Evolutionary conservation across 352 stramenopile species (phyloP), one percentile per base, ranked within the genome.

Genomic region (Globisporangium cylindrosporum): DNA sequence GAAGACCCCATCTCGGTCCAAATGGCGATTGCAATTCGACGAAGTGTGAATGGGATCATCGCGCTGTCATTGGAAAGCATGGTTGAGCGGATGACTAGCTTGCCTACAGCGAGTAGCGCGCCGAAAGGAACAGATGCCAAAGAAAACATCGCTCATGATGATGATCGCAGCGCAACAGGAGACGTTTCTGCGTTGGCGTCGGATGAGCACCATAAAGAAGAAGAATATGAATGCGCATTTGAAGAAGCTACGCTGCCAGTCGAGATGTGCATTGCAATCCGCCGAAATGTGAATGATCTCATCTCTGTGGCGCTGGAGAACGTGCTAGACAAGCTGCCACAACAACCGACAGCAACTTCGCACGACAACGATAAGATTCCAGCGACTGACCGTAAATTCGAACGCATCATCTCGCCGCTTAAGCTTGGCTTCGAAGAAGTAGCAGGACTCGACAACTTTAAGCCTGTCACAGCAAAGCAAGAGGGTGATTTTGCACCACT

Each of bases 21-120:
- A 66, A 78, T 83, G 73, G 72, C 75, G 36, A 74, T 76, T 48
- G 72, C 78, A 7, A 78, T 83, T 65, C 71, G 68, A 51, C 68
- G 77, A 43, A 79, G 66, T 24, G 69, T 82, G 27, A 75, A 70
- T 3, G 73, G 67, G 4, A 77, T 82, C 59, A 70, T 82, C 27
- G 67, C 76, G 7, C 67, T 72, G 57, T 80, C 76, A 9, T 48
- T 82, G 15, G 73, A 79, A n/a, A 75, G 51, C 38, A 70, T 63
- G 34, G 59, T 76, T 27, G 20, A 62, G 5, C 74, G 70, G 7
- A 67, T 80, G 15, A 8, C 49, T 29, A 56, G 49, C n/a, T 27
- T 56, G n/a, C n/a, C 49, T 15, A 2, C n/a, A 56, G 1, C 49
- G 18, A 56, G 22, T 12, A 24, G 18, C 4, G 20, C 18, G 22